Evolutionary conservation across 2,329 filamentous ascomycete species (phyloP).

Genomic region (Cryphonectria nitschkei): DNA sequence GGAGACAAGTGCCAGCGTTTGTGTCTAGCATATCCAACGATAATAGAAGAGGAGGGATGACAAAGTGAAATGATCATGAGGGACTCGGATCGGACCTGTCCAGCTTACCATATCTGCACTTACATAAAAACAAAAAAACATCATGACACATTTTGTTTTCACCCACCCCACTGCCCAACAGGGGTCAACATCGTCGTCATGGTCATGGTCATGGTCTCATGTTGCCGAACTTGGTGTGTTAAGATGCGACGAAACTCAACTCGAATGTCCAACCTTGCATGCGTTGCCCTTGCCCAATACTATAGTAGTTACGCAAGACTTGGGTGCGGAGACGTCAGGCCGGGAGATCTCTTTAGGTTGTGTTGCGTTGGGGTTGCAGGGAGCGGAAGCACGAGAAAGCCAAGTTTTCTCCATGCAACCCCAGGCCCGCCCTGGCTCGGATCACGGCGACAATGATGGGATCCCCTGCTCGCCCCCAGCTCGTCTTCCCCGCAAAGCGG

Average conservation of each 20-base stretch:
- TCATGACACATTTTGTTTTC: background rate
- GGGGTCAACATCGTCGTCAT: background rate
- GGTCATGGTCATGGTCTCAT: constrained; percentile 1
- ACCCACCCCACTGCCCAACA: background rate
- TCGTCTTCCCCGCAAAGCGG: background rate
- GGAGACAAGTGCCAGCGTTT: background rate
- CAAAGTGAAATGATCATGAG: background rate
- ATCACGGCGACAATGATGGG: background rate
- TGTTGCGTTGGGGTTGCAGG: background rate
- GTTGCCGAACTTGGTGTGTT: background rate
- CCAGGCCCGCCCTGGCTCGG: background rate
- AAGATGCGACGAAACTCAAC: constrained; percentile 9
- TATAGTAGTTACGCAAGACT: background rate
- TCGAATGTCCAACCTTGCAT: background rate
- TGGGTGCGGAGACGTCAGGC: constrained; percentile 1
- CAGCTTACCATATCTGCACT: background rate
- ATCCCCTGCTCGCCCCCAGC: background rate
- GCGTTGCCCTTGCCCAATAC: background rate
- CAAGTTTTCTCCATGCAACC: background rate
- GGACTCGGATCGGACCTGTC: background rate
- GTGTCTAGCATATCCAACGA: background rate
- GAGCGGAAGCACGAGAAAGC: constrained; percentile 10
- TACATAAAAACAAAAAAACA: background rate
- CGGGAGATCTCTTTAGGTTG: background rate
- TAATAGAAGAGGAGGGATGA: background rate